phyloP scores from a whole-genome alignment of 306 rosid genomes.

The Dryas drummondii region DNA sequence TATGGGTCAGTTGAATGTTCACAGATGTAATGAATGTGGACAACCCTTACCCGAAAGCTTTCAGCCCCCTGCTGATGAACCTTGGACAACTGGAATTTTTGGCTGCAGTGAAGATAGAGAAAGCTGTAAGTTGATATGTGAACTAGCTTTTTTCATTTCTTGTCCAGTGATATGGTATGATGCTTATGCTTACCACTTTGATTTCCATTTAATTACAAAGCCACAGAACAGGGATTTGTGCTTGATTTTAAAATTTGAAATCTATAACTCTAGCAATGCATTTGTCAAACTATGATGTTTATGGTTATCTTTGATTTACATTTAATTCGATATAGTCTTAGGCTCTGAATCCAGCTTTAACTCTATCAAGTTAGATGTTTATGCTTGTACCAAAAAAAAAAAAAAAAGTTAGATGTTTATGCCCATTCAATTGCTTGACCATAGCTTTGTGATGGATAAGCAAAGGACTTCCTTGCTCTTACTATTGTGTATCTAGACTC shows the following conservation, averaged over 20 bases:
- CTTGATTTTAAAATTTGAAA: not conserved
- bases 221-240: not conserved
- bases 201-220: not conserved
- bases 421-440: not conserved
- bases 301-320: not conserved
- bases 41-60: constrained; percentile 92
- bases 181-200: not conserved
- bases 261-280: not conserved
- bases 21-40: constrained; percentile 82
- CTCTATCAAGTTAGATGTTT: not conserved
- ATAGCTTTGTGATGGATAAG: not conserved
- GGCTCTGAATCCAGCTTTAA: not conserved
- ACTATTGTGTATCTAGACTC: not conserved
- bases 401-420: not conserved
- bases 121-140: constrained; percentile 69
- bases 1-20: constrained; percentile 61
- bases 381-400: not conserved
- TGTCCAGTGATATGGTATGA: not conserved
- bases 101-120: constrained; percentile 85
- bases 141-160: constrained; percentile 8
- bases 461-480: not conserved
- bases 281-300: not conserved
- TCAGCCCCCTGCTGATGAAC: constrained; percentile 90
- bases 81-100: constrained; percentile 94
- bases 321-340: not conserved